Conservation (phyloP, 2,329 filamentous ascomycete species). For the Calonectria naviculata region DNA sequence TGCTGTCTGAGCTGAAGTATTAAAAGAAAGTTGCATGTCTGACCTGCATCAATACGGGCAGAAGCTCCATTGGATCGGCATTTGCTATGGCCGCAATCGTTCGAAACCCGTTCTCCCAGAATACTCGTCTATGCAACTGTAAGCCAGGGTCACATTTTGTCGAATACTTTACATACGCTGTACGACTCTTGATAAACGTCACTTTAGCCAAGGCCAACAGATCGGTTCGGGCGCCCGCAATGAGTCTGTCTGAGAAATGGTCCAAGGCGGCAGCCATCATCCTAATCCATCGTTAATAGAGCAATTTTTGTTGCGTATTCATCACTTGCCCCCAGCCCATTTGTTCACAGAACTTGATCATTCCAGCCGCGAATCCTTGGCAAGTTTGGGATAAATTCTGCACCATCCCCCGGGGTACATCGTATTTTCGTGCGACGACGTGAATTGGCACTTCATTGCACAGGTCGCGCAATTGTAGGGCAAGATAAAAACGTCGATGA, state of each 20-base stretch:
- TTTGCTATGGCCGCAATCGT: constrained; percentile 76
- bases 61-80: constrained; percentile 73
- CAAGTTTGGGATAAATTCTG: constrained; percentile 81
- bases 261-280: constrained; percentile 78
- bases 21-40: constrained; percentile 24
- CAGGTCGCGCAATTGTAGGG: constrained; percentile 81
- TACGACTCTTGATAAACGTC: constrained; percentile 81
- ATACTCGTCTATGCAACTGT: constrained; percentile 57
- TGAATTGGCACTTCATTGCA: constrained; percentile 82
- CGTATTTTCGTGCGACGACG: constrained; percentile 76
- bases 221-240: constrained; percentile 78
- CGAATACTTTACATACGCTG: constrained; percentile 61
- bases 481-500: constrained; percentile 79
- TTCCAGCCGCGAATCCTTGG: constrained; percentile 81
- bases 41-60: constrained; percentile 79
- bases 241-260: constrained; percentile 79
- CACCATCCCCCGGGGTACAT: constrained; percentile 75
- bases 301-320: not conserved
- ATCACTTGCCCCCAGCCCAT: constrained; percentile 75
- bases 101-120: constrained; percentile 82
- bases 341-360: constrained; percentile 82
- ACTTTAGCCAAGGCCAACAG: constrained; percentile 77
- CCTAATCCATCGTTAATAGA: constrained; percentile 48
- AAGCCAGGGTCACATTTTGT: constrained; percentile 2
- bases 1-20: not conserved